Evolutionary conservation across 495 filamentous ascomycete genomes (phyloP), one percentile per base, ranked within the genome.

Genomic region (Hypoxylon fuscum): DNA sequence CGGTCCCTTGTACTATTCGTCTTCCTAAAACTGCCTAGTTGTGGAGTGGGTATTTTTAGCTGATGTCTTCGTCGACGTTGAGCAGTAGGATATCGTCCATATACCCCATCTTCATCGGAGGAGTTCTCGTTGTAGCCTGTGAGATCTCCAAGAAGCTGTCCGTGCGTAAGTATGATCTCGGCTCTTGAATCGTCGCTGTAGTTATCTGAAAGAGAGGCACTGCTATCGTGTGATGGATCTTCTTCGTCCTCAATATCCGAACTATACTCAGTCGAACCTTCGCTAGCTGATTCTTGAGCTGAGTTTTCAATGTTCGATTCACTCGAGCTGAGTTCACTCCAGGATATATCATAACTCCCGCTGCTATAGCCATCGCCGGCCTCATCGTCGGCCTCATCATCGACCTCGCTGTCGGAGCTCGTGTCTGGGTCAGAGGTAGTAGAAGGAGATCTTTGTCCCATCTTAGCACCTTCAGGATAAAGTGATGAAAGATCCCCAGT

Each of bases 101-200:
- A 4, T 29, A 1, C 23, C 20, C 3, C 21, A 45, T 25, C 21
- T 11, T 45, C 42, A n/a, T 29, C 42, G 21, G 7, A 9, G 1
- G 42, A 27, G 15, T 22, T 29, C 22, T n/a, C 20, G 15, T n/a
- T n/a, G 22, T 45, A 45, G 9, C 22, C 42, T 25, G 42, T 45
- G n/a, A 25, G 42, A 22, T 45, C 42, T 27, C 14, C 42, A 25
- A 25, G 20, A 15, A 45, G 21, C 21, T 25, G 21, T 22, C 20
- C 42, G n/a, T 25, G 42, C 12, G 42, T 22, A 5, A 45, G 21
- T 9, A 45, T 45, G 8, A 45, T 45, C 10, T 25, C 42, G 10
- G 23, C 42, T 25, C 21, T 45, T 7, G 42, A 45, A 29, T 25
- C 23, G n/a, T 45, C 23, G 14, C 42, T 45, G 12, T 45, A 45